Percentiles rank a stretch among this genome's conserved stretches.
Conservation (phyloP, 2,329 filamentous ascomycete genomes). For the Penicillium sp. region DNA sequence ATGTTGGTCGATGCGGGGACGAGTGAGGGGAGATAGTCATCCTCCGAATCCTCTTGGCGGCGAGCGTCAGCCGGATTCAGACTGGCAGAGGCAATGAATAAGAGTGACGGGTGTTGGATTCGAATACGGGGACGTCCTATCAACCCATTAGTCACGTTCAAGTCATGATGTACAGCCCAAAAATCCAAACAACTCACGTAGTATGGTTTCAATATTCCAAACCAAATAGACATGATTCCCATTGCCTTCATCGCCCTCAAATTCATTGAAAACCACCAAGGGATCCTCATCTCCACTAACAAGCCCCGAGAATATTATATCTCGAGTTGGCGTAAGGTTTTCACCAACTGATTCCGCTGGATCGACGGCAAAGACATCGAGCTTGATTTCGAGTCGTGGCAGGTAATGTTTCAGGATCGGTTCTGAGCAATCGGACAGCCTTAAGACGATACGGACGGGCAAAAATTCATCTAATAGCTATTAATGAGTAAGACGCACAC, state of each 20-base stretch:
- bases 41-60: constrained; percentile 40
- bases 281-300: constrained; percentile 44
- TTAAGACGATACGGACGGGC: constrained; percentile 52
- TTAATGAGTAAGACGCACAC: constrained; percentile 50
- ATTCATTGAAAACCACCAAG: constrained; percentile 47
- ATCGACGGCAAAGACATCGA: constrained; percentile 51
- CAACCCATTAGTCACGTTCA: not conserved
- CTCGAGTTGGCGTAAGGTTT: constrained; percentile 37
- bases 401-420: constrained; percentile 50
- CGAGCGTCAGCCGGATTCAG: constrained; percentile 46
- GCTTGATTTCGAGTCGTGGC: constrained; percentile 49
- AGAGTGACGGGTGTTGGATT: constrained; percentile 56
- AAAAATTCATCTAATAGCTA: constrained; percentile 56
- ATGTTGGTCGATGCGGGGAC: constrained; percentile 60
- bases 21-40: constrained; percentile 55
- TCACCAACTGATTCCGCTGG: constrained; percentile 45
- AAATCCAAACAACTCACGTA: constrained; percentile 34
- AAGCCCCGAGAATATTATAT: constrained; percentile 46
- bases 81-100: constrained; percentile 53
- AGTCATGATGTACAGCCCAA: not conserved
- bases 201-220: constrained; percentile 46
- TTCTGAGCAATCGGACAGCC: constrained; percentile 53
- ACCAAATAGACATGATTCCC: constrained; percentile 45
- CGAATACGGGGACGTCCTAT: constrained; percentile 50
- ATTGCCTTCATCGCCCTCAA: constrained; percentile 39